Evolutionary conservation across 805 yeast genomes (phyloP).

Genomic region (Helenozyma rhizophorensis): DNA sequence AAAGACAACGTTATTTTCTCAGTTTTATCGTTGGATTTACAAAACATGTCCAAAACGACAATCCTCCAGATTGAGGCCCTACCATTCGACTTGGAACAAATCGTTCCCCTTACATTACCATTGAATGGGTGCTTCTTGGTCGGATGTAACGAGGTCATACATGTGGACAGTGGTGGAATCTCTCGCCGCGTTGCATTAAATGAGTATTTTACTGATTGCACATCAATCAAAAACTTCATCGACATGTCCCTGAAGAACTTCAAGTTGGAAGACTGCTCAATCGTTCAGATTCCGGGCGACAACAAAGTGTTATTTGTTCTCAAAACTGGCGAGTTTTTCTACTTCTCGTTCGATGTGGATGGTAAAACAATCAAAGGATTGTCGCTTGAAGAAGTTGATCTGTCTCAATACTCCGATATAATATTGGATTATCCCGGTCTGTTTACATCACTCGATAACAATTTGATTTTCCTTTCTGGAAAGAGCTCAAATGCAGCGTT

Average conservation of each 20-base stretch:
- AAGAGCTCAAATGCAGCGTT: constrained; percentile 56
- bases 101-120: constrained; percentile 62
- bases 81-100: constrained; percentile 68
- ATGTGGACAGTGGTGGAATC: constrained; percentile 76
- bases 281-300: constrained; percentile 33
- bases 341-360: constrained; percentile 35
- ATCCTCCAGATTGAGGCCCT: constrained; percentile 61
- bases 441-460: constrained; percentile 37
- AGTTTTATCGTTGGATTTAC: constrained; percentile 65
- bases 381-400: constrained; percentile 28
- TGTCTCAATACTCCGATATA: constrained; percentile 25
- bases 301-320: constrained; percentile 29
- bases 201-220: constrained; percentile 40
- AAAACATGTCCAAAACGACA: constrained; percentile 54
- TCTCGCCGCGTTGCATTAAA: constrained; percentile 61
- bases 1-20: constrained; percentile 61
- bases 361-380: constrained; percentile 39
- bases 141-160: constrained; percentile 75
- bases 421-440: constrained; percentile 36
- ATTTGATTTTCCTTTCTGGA: constrained; percentile 56
- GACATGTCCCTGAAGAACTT: constrained; percentile 52
- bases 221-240: constrained; percentile 31
- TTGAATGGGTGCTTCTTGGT: constrained; percentile 63
- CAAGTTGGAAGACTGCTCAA: constrained; percentile 49
- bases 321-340: constrained; percentile 30